Conservation (phyloP, 352 stramenopile genomes). For the Pythium rishiriense region DNA sequence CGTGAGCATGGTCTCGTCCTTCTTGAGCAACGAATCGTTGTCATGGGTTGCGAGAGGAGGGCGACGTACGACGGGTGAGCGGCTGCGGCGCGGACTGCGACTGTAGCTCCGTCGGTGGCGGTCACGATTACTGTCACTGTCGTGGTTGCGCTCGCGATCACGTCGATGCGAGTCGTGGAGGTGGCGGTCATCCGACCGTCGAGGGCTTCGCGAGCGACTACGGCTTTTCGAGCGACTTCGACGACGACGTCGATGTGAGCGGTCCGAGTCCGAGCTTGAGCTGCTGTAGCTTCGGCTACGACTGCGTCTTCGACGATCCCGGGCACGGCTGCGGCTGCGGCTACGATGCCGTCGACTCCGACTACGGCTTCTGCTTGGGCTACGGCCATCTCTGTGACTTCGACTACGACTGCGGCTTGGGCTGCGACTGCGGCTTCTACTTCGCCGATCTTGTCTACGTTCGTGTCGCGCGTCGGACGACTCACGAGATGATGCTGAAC, state of each 20-base stretch:
- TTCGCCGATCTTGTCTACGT: not conserved
- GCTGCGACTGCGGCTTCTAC: not conserved
- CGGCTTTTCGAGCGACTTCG: conserved; percentile 14
- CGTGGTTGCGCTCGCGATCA: conserved; percentile 26
- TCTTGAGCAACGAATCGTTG: not conserved
- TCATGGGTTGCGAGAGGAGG: not conserved
- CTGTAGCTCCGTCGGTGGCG: not conserved
- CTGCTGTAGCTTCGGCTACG: conserved; percentile 20
- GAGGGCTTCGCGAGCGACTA: conserved; percentile 1
- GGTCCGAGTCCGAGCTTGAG: too few species aligned
- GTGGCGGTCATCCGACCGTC: not conserved
- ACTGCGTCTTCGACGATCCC: too few species aligned
- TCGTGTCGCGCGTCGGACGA: not conserved
- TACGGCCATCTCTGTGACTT: conserved; percentile 33
- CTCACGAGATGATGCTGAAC: not conserved
- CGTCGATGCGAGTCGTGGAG: conserved; percentile 14
- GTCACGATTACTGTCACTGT: conserved; percentile 20
- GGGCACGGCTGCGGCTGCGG: not conserved
- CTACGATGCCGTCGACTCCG: not conserved
- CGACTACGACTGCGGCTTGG: not conserved
- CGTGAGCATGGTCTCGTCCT: conserved; percentile 43
- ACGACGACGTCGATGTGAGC: conserved; percentile 23
- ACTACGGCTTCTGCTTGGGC: conserved; percentile 41
- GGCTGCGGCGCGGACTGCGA: conserved; percentile 17
- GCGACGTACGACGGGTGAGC: not conserved